Evolutionary conservation across 2,329 filamentous ascomycete genomes (phyloP), one percentile per base, ranked within the genome.

Genomic region (Cercospora zeae-maydis): DNA sequence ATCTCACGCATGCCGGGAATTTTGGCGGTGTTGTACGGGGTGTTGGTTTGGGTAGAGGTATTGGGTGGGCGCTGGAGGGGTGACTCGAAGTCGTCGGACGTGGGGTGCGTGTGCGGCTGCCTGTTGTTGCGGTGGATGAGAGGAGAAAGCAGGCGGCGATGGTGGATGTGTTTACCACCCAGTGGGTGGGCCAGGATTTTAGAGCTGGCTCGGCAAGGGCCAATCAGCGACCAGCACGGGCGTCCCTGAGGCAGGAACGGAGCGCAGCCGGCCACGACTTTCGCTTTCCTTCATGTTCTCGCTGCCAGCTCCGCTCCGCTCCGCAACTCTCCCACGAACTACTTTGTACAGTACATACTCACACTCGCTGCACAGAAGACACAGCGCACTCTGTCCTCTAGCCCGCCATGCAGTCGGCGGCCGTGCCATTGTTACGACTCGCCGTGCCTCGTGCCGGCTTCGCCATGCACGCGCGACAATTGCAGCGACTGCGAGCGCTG

Each of bases 1-100:
- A 88, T 88, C 80, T 88, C 86, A 83, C 86, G 86, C 86, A 88
- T 88, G 71, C 78, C 86, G 79, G 75, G 69, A 63, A 67, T 66
- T 64, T 67, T 67, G 64, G 60, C 62, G 66, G 58, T 65, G 62
- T 66, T 67, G 64, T 60, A 56, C 47, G 66, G 65, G 60, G 61
- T 68, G 69, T 63, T 70, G 69, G 67, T 67, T 67, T 64, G 61
- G 61, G 55, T 60, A 56, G 55, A 59, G 58, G 42, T 51, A 37
- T 27, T 54, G 39, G 39, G 14, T 24, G 21, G 13, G 53, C 49
- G 47, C 31, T 24, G 34, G 30, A 55, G 49, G 27, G 33, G 36
- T 39, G 53, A 61, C 59, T 63, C 63, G 61, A 62, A 59, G 63
- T 63, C 58, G 63, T 45, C n/a, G 58, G 64, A 31, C 10, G 58